These are phyloP conservation scores for Aspergillus hiratsukae DNA, from an alignment of 2,329 filamentous ascomycete species.

Conservation along the genomic window DNA sequence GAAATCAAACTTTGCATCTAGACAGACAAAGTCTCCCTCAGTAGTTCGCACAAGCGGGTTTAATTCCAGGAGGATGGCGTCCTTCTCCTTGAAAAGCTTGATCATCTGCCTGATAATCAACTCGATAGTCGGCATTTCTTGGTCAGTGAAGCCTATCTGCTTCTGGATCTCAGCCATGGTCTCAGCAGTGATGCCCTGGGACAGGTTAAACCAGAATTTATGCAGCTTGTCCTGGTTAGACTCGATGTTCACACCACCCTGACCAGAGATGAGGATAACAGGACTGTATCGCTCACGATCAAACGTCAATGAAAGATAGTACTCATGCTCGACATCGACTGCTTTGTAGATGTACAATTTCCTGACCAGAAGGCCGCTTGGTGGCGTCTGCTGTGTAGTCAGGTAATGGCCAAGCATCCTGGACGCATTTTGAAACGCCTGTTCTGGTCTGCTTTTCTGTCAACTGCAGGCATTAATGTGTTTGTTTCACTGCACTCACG, in stretches of 20 bases:
- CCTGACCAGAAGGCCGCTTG: constrained; percentile 22
- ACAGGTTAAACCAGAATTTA: constrained; percentile 22
- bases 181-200: constrained; percentile 21
- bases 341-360: constrained; percentile 38
- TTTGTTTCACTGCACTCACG: constrained; percentile 10
- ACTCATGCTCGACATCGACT: constrained; percentile 29
- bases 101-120: constrained; percentile 30
- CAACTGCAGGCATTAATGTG: background rate
- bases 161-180: constrained; percentile 20
- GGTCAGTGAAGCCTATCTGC: constrained; percentile 21
- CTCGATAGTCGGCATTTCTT: constrained; percentile 21
- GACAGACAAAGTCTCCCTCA: constrained; percentile 29
- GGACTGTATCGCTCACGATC: constrained; percentile 42
- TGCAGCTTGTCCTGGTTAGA: constrained; percentile 22
- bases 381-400: constrained; percentile 26
- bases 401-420: constrained; percentile 28
- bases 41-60: constrained; percentile 32
- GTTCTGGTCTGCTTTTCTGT: constrained; percentile 14
- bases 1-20: constrained; percentile 43
- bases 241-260: constrained; percentile 31
- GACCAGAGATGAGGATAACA: constrained; percentile 33
- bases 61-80: constrained; percentile 47
- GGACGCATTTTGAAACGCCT: constrained; percentile 23
- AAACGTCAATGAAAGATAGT: constrained; percentile 42
- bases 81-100: constrained; percentile 40